Percentiles rank a stretch among this genome's conserved stretches.
Conservation (phyloP, 352 stramenopile genomes). For the Phytopythium delawarense region DNA sequence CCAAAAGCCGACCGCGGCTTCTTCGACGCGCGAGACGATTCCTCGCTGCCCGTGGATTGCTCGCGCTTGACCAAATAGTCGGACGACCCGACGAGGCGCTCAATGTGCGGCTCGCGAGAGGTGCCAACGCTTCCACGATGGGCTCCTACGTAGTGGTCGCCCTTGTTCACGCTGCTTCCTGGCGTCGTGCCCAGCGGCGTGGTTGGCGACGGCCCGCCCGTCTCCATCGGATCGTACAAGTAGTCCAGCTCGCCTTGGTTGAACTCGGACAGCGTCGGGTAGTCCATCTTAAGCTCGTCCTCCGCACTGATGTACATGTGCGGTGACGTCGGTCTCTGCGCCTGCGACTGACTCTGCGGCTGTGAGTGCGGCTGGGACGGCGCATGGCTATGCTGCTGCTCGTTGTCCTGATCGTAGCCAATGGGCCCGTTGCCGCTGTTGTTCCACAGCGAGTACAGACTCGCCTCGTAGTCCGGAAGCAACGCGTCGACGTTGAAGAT, state of each 20-base stretch:
- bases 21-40: slow-evolving; percentile 1
- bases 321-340: slow-evolving; percentile 14
- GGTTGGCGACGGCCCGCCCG: slow-evolving; percentile 33
- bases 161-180: slow-evolving; percentile 26
- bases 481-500: slow-evolving; percentile 59
- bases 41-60: slow-evolving; percentile 4
- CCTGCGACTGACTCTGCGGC: slow-evolving; percentile 4
- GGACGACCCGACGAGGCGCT: slow-evolving; percentile 25
- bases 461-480: slow-evolving; percentile 65
- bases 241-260: slow-evolving; percentile 76
- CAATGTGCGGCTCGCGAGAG: slow-evolving; percentile 35
- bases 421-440: slow-evolving; percentile 26
- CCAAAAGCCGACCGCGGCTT: slow-evolving; percentile 9
- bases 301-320: slow-evolving; percentile 41
- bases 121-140: slow-evolving; percentile 13
- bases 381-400: slow-evolving; percentile 18
- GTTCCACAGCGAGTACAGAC: slow-evolving; percentile 72
- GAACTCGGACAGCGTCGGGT: slow-evolving; percentile 56
- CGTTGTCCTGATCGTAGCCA: slow-evolving; percentile 46
- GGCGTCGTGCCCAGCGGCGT: slow-evolving; percentile 29
- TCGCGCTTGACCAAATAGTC: slow-evolving; percentile 38
- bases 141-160: slow-evolving; percentile 18
- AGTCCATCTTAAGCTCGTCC: slow-evolving; percentile 75
- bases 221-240: slow-evolving; percentile 57
- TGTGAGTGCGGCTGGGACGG: slow-evolving; percentile 10